Base-by-base conservation (phyloP, 805 yeast species). In the Candida germanica region DNA sequence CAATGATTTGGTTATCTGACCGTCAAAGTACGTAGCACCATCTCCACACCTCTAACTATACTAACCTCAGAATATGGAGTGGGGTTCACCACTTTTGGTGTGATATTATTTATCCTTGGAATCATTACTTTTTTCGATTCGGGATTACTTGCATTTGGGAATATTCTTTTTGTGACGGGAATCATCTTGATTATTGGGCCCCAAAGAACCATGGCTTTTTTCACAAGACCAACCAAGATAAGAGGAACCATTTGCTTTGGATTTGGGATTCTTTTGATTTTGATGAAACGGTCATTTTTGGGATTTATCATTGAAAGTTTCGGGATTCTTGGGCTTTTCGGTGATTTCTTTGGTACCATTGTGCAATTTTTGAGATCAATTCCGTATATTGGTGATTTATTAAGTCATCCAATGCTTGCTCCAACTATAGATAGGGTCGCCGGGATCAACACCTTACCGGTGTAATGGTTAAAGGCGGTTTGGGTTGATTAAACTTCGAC, bases 281-380 rank as follows among this genome's bases (percentile, higher is more conserved):
- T 91, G 38, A 50, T 77, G 49, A 84, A 83, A 51, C 73, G 82
- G 64, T 78, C 97, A 1, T 85, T 93, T 53, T 50, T 81, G 17
- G 98, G 98, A 6, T 91, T 93, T 53, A 56, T 82, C 2, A 64
- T 91, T 26, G 98, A 91, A 58, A 76, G 83, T 33, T 66, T 89
- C 44, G 98, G 98, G n/a, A 87, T 91, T 17, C 61, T 91, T 42
- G 89, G 87, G 6, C 66, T 91, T 24, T 91, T 93, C 63, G 98
- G 88, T 24, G 98, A 93, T 61, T 89, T 93, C 59, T 85, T 91
- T 53, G 87, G 94, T 17, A 86, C 94, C 9, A 80, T 93, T 30
- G 76, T 91, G 9, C 83, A 86, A 47, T 91, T 93, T 54, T 69
- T 91, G 51, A 73, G 97, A 58, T 83, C 94, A 5, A 59, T 91